A percentile compares a stretch with the other conserved stretches of the same genome.
These are phyloP conservation scores for Rhodotorula glutinis DNA, from an alignment of 1,284 basidiomycete genomes.

Conservation along the genomic window DNA sequence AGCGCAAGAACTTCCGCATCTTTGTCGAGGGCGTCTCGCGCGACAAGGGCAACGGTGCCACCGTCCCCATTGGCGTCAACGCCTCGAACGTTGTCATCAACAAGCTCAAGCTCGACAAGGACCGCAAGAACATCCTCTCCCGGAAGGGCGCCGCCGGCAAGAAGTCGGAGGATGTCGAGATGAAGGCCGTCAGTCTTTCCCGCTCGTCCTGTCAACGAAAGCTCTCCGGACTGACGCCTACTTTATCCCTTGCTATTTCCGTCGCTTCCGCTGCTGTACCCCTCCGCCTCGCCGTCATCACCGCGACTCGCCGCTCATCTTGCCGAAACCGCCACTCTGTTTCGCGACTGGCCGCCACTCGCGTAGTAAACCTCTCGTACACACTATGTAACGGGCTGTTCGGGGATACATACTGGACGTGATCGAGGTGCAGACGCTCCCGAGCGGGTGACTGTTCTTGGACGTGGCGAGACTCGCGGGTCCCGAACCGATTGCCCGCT, in stretches of 20 bases:
- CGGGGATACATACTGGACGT: not conserved
- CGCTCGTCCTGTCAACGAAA: not conserved
- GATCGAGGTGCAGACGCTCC: too few species aligned
- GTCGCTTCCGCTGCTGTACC: not conserved
- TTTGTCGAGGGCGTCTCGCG: slow-evolving; percentile 97
- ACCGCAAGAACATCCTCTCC: slow-evolving; percentile 53
- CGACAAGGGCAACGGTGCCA: slow-evolving; percentile 97
- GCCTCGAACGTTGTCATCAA: slow-evolving; percentile 97
- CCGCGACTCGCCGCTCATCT: not conserved
- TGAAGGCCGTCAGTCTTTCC: slow-evolving; percentile 35
- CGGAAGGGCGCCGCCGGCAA: slow-evolving; percentile 48
- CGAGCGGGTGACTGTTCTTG: not conserved
- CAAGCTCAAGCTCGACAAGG: slow-evolving; percentile 74
- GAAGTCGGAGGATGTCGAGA: slow-evolving; percentile 42
- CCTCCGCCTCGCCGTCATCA: not conserved
- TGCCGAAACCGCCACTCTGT: not conserved
- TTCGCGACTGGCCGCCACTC: not conserved
- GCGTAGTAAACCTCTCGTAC: slow-evolving; percentile 1
- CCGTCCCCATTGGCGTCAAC: slow-evolving; percentile 89
- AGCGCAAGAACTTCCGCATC: slow-evolving; percentile 99
- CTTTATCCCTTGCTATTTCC: not conserved
- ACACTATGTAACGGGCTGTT: slow-evolving; percentile 1
- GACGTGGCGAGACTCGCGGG: not conserved
- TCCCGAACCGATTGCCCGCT: not conserved
- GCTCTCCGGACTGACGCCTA: not conserved